Evolutionary conservation across 495 filamentous ascomycete genomes (phyloP).

Genomic region (Penicillium turbatum): DNA sequence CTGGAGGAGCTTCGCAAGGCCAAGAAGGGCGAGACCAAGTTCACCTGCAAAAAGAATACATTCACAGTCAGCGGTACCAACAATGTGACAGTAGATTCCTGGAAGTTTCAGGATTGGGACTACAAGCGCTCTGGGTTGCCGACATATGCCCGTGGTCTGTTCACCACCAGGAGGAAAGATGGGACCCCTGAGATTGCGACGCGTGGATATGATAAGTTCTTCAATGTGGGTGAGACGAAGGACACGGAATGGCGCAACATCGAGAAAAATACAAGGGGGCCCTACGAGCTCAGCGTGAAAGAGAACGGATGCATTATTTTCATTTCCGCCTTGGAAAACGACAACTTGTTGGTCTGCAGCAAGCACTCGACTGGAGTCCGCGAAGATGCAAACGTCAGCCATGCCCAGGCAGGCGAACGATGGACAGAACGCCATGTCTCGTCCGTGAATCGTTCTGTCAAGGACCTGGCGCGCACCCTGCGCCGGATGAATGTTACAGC

Average conservation of each 20-base stretch:
- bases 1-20: slow-evolving; percentile 55
- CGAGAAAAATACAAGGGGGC: slow-evolving; percentile 68
- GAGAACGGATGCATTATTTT: slow-evolving; percentile 99
- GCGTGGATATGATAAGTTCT: slow-evolving; percentile 98
- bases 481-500: slow-evolving; percentile 82
- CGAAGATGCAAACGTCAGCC: slow-evolving; percentile 63
- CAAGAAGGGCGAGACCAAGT: slow-evolving; percentile 41
- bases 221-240: slow-evolving; percentile 78
- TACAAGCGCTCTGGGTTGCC: slow-evolving; percentile 83
- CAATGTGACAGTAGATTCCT: slow-evolving; percentile 71
- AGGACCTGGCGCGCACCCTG: slow-evolving; percentile 70
- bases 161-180: slow-evolving; percentile 64
- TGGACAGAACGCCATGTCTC: slow-evolving; percentile 80
- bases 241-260: slow-evolving; percentile 82
- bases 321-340: slow-evolving; percentile 85
- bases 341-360: slow-evolving; percentile 85
- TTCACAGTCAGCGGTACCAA: slow-evolving; percentile 60
- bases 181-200: slow-evolving; percentile 71
- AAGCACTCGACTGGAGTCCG: slow-evolving; percentile 91
- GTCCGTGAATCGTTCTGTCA: slow-evolving; percentile 66
- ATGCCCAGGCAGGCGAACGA: slow-evolving; percentile 77
- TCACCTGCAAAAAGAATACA: slow-evolving; percentile 69
- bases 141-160: slow-evolving; percentile 87
- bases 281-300: slow-evolving; percentile 94
- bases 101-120: slow-evolving; percentile 91